Base-by-base conservation (phyloP, 768 basidiomycete species). In the Dacryopinax primogenitus region DNA sequence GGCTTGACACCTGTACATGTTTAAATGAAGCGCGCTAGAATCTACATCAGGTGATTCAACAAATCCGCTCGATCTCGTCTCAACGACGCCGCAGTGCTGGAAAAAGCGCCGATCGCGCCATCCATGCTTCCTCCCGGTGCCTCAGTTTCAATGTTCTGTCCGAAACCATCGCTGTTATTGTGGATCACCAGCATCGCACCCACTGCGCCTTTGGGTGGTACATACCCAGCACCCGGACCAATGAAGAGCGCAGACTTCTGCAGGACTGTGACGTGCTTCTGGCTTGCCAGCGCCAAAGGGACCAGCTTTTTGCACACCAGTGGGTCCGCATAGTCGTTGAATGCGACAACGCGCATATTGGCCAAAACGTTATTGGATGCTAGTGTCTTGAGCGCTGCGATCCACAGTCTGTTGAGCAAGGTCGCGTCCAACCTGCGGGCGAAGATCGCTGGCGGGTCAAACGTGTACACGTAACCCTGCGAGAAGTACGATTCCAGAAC, bases 141-240 rank as follows among this genome's bases (percentile, higher is more conserved):
- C 47, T 70, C 69, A 28, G 63, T 67, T 68, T 70, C 66, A 33
- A 70, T 65, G 30, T 70, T 70, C 66, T 67, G 68, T 4, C 70
- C 70, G 34, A 70, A 69, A 21, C 62, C 69, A 30, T 70, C 70
- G 11, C 44, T 45, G 45, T 70, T 70, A 65, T 70, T 70, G 47
- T 69, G 70, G 26, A 70, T 2, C 3, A 70, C 70, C 1, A 70
- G 37, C 15, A 68, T 45, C 37, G 67, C 64, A 9, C 63, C 62
- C 18, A 35, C 37, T 12, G 16, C 6, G 28, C 61, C 39, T 41
- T 44, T 18, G 21, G 47, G 45, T 6, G 64, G 64, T 1, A 23
- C 15, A 33, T 65, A 65, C n/a, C 39, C 7, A n/a, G 39, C 21
- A 3, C 33, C 47, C n/a, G 3, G n/a, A 35, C 64, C 64, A 11